Percentiles rank a stretch among this genome's conserved stretches.
Conservation (phyloP, 2,329 filamentous ascomycete species). For the Hysterium pulicare region DNA sequence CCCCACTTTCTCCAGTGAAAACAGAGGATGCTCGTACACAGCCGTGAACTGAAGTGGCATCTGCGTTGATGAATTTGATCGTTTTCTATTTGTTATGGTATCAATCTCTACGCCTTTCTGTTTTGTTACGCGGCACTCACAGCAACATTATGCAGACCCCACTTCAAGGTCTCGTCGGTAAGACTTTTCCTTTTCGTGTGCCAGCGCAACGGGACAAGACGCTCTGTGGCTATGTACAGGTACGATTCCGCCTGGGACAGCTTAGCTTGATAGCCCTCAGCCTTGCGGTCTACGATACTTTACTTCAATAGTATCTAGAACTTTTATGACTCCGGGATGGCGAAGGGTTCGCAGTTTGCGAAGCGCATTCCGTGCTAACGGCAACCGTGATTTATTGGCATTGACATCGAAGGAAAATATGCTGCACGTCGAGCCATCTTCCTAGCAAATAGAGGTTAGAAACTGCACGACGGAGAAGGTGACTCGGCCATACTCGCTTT, state of each 20-base stretch:
- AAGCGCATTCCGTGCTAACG: constrained; percentile 87
- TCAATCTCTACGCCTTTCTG: constrained; percentile 8
- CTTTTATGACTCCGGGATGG: constrained; percentile 91
- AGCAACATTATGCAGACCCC: constrained; percentile 85
- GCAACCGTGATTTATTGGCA: constrained; percentile 74
- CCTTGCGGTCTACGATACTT: constrained; percentile 1
- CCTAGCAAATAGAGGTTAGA: constrained; percentile 52
- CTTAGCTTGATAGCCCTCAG: constrained; percentile 14
- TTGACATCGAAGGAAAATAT: constrained; percentile 93
- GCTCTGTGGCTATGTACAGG: constrained; percentile 94
- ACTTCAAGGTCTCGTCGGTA: constrained; percentile 90
- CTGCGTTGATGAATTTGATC: constrained; percentile 91
- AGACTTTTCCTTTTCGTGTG: constrained; percentile 84
- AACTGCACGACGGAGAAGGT: background rate
- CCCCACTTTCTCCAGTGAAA: constrained; percentile 91
- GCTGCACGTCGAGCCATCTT: constrained; percentile 91
- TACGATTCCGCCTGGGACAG: constrained; percentile 74
- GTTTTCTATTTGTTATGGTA: constrained; percentile 60
- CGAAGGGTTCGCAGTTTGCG: constrained; percentile 90
- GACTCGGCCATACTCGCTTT: constrained; percentile 64
- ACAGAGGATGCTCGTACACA: constrained; percentile 80
- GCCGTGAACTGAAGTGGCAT: constrained; percentile 88
- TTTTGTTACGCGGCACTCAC: constrained; percentile 44
- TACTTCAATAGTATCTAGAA: constrained; percentile 92
- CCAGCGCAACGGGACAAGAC: constrained; percentile 83